Conservation (phyloP, 345 rosid species). For the Gossypioides kirkii region DNA sequence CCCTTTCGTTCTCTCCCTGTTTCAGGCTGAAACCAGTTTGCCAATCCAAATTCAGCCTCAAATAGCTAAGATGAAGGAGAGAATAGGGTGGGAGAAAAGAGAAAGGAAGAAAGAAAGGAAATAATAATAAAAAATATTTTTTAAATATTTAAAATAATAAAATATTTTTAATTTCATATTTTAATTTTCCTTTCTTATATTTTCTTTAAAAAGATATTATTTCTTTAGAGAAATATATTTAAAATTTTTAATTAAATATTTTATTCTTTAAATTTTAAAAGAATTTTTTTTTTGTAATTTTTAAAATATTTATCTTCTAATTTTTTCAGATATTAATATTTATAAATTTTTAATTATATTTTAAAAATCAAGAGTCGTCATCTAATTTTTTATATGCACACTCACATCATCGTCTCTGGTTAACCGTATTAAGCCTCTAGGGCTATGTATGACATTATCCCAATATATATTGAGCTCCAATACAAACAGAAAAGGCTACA, state of each 20-base stretch:
- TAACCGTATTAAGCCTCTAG: not conserved
- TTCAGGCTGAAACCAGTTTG: no score
- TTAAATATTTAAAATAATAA: no score
- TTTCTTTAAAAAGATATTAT: no score
- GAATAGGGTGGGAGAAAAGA: not conserved
- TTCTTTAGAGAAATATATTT: no score
- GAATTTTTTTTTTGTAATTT: no score
- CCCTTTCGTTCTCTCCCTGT: no score
- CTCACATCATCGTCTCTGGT: not conserved
- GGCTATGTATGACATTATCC: not conserved
- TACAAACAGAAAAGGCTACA: not conserved
- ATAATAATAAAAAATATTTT: not conserved
- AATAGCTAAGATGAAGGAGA: not conserved
- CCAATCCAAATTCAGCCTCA: not conserved
- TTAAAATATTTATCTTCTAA: no score
- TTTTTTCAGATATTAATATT: no score
- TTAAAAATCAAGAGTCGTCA: not conserved
- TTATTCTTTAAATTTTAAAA: no score
- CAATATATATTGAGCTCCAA: conserved; percentile 10
- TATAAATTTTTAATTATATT: not conserved
- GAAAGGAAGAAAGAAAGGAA: not conserved
- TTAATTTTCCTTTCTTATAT: no score
- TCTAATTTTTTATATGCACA: not conserved
- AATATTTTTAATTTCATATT: no score
- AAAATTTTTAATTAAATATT: no score